A percentile compares a stretch with the other conserved stretches of the same genome.
These are phyloP conservation scores for Saturnispora silvae DNA, from an alignment of 805 yeast genomes.

Conservation along the genomic window DNA sequence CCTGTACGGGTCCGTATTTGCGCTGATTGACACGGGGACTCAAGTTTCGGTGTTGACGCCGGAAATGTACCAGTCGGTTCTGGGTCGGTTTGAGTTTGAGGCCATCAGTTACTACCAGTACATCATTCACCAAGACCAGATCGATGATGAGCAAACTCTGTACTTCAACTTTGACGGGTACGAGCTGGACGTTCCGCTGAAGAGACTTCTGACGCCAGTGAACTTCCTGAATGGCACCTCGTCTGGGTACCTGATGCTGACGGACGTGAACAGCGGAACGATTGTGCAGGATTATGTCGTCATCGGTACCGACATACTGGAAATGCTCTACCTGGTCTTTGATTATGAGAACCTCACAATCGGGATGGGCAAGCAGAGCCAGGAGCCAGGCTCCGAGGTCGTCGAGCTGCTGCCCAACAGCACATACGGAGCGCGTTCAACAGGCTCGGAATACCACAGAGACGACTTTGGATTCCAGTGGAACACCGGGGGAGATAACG, in stretches of 20 bases:
- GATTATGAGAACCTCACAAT: constrained; percentile 33
- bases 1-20: background rate
- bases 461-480: background rate
- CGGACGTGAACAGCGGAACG: background rate
- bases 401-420: too few relatives aligned
- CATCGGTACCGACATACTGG: constrained; percentile 54
- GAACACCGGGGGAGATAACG: background rate
- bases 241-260: background rate
- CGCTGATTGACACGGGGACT: constrained; percentile 7
- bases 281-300: constrained; percentile 15
- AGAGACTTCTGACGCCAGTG: background rate
- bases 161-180: constrained; percentile 5
- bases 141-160: background rate
- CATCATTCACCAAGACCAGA: background rate
- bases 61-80: background rate
- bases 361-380: constrained; percentile 3
- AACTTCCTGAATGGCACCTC: constrained; percentile 1
- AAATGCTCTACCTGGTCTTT: constrained; percentile 52
- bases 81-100: background rate
- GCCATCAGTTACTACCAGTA: background rate
- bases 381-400: background rate
- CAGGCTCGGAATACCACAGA: constrained; percentile 1
- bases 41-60: constrained; percentile 1
- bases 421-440: background rate
- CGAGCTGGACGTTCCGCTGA: constrained; percentile 1